Base-by-base conservation (phyloP, 1,284 basidiomycete species). In the Amylostereum areolatum region DNA sequence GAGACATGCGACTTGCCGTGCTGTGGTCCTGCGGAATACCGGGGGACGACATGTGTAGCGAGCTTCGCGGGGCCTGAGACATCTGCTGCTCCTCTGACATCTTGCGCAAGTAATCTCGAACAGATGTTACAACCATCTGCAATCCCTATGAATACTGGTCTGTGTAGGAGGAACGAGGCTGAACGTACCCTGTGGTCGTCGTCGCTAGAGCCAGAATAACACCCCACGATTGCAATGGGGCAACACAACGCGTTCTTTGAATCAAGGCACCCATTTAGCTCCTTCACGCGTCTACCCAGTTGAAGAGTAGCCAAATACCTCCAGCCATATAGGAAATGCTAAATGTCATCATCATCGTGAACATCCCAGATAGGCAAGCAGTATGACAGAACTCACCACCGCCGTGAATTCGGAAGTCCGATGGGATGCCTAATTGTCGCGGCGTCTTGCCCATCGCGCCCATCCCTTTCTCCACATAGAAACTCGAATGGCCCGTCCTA, bases 301-400 rank as follows among this genome's bases (percentile, higher is more conserved):
- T 36, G 45, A 50, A 30, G 32, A 27, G 18, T 18, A 18, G 1
- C 25, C 27, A 31, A 27, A 39, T 65, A 86, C 87, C 74, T 89
- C 82, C 48, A 90, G 66, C 87, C 87, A 90, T 57, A 90, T 81
- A 11, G 87, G 87, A 71, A 88, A 90, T 1, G 88, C 87, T 90
- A 37, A n/a, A 46, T 4, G 29, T 39, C 28, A 43, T 30, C 42
- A 28, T 10, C 18, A 49, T 37, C 29, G 34, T 36, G 24, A 18
- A 39, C 27, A 5, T 18, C 6, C 27, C 32, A n/a, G 27, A n/a
- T 5, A 28, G 12, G 24, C 46, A 25, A 10, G n/a, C 42, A 31
- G 50, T 48, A 25, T 40, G 5, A 29, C 44, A 45, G 28, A 46
- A 70, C 80, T 65, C 55, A 89, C 87, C 88, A 68, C 88, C 88